These are phyloP conservation scores for Fusarium sp. DNA, from an alignment of 2,329 filamentous ascomycete species.

Conservation along the genomic window DNA sequence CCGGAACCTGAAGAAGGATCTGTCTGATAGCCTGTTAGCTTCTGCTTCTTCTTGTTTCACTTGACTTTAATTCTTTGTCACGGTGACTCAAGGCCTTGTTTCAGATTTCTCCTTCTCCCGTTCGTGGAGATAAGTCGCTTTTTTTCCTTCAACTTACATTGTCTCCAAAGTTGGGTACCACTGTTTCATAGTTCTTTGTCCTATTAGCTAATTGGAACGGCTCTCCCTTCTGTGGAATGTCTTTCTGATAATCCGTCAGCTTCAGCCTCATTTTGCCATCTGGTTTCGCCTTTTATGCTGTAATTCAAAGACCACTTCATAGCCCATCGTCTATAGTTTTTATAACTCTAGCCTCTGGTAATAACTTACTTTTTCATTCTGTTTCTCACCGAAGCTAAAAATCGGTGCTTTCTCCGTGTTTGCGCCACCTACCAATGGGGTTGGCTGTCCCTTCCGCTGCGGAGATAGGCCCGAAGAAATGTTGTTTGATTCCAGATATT, in stretches of 20 bases:
- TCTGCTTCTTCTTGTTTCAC: not conserved
- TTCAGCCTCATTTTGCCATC: not conserved
- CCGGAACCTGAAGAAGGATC: not conserved
- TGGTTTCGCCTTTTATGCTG: not conserved
- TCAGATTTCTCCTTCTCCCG: not conserved
- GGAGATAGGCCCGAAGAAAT: not conserved
- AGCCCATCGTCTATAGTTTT: not conserved
- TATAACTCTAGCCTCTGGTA: not conserved
- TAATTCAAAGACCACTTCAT: not conserved
- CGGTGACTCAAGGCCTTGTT: not conserved
- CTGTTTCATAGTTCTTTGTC: not conserved
- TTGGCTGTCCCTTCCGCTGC: not conserved
- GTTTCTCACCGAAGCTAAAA: not conserved
- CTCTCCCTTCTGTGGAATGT: not conserved
- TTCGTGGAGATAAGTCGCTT: not conserved
- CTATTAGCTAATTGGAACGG: not conserved
- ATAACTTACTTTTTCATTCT: not conserved
- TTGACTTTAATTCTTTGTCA: not conserved
- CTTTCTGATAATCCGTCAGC: not conserved
- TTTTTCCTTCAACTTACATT: not conserved
- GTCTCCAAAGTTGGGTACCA: not conserved
- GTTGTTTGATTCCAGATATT: not conserved
- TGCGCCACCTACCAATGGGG: not conserved
- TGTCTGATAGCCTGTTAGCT: not conserved
- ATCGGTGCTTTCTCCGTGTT: not conserved